Conservation (phyloP, 2,329 filamentous ascomycete species). For the Calycina marina region DNA sequence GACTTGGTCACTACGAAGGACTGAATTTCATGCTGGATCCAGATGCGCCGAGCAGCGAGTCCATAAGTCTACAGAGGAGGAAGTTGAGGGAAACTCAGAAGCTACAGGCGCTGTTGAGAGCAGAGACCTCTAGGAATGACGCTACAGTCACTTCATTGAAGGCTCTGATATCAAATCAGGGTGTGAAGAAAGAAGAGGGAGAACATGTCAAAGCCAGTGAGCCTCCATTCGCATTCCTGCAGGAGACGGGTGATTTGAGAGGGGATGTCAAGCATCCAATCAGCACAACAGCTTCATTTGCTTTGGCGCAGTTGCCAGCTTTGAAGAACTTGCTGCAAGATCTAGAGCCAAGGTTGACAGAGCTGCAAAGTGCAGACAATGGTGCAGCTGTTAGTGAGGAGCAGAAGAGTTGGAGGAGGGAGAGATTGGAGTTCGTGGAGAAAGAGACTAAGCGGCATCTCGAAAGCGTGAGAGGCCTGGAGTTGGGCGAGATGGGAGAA, state of each 20-base stretch:
- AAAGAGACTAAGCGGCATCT: conserved; percentile 62
- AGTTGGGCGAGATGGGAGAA: conserved; percentile 45
- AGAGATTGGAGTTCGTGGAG: conserved; percentile 74
- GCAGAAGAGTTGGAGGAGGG: conserved; percentile 47
- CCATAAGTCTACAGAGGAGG: conserved; percentile 53
- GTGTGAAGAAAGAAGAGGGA: conserved; percentile 25
- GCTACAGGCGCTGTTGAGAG: conserved; percentile 52
- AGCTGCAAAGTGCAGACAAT: conserved; percentile 26
- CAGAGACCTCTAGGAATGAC: conserved; percentile 59
- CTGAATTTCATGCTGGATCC: conserved; percentile 19
- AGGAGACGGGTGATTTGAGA: conserved; percentile 34
- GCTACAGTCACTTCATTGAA: conserved; percentile 52
- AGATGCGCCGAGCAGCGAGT: conserved; percentile 45
- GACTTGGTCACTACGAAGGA: conserved; percentile 67
- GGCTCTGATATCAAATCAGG: conserved; percentile 35
- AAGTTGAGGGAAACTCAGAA: conserved; percentile 67
- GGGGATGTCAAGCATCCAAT: conserved; percentile 41
- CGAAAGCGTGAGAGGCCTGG: conserved; percentile 53
- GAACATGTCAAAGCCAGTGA: conserved; percentile 7
- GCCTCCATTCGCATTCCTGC: conserved; percentile 39
- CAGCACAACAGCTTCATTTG: conserved; percentile 61
- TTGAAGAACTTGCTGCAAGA: conserved; percentile 55
- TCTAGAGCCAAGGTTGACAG: conserved; percentile 48
- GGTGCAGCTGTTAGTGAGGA: conserved; percentile 22
- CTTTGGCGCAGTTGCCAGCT: conserved; percentile 69